A percentile compares a stretch with the other conserved stretches of the same genome.
Conservation (phyloP, 192 early-diverging fungal species). For the Backusella parvicylindrica region DNA sequence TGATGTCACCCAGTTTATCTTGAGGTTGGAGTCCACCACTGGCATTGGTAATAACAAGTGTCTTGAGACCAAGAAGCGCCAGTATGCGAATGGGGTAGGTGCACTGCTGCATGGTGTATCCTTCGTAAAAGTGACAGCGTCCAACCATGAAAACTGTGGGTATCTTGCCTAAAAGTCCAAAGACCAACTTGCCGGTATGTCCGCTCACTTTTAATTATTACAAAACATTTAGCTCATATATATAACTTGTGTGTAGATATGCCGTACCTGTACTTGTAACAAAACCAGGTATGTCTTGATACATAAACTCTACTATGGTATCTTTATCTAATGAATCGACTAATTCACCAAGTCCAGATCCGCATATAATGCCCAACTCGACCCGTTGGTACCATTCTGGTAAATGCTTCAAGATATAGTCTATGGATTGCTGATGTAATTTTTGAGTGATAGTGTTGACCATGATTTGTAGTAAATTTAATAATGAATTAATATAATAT, state of each 20-base stretch:
- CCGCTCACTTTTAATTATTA: conserved; percentile 47
- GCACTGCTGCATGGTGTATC: conserved; percentile 74
- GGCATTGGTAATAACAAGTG: conserved; percentile 82
- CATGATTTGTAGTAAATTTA: background rate
- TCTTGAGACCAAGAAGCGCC: conserved; percentile 71
- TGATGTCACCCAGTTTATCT: conserved; percentile 83
- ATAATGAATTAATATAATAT: background rate
- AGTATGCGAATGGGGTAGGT: conserved; percentile 90
- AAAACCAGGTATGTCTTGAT: conserved; percentile 85
- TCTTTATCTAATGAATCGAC: conserved; percentile 59
- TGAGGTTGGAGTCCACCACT: conserved; percentile 72
- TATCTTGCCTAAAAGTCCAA: conserved; percentile 66
- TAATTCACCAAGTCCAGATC: conserved; percentile 76
- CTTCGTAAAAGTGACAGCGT: conserved; percentile 89
- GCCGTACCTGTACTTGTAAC: conserved; percentile 66
- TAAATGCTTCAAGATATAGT: conserved; percentile 7
- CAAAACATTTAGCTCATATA: background rate
- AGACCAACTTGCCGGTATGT: conserved; percentile 78
- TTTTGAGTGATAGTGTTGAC: background rate
- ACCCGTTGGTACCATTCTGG: conserved; percentile 38
- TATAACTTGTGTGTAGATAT: background rate
- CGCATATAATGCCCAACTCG: conserved; percentile 78
- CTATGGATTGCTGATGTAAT: background rate
- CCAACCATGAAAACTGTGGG: conserved; percentile 86
- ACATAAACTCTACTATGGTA: conserved; percentile 60